These are phyloP conservation scores for Athelia sp. DNA, from an alignment of 1,284 basidiomycete species.

Conservation along the genomic window DNA sequence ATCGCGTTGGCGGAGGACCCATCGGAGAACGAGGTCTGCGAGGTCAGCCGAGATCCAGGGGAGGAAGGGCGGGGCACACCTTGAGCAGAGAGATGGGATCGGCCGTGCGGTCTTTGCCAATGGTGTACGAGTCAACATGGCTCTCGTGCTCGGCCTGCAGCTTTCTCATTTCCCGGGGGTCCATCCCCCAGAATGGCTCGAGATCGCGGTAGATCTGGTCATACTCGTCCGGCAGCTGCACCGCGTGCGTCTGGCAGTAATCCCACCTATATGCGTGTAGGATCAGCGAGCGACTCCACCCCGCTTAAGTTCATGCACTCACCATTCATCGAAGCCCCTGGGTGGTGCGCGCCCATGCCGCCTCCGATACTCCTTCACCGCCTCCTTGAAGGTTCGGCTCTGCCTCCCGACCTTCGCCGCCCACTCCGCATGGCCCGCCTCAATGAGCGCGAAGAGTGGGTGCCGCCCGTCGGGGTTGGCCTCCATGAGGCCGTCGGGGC, in stretches of 20 bases:
- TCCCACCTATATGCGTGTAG: constrained; percentile 43
- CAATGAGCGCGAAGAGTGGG: constrained; percentile 41
- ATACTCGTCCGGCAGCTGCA: constrained; percentile 57
- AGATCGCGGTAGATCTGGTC: constrained; percentile 50
- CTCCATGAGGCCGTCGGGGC: constrained; percentile 22
- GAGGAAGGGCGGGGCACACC: constrained; percentile 22
- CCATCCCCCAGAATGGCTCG: constrained; percentile 50
- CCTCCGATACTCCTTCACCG: constrained; percentile 39
- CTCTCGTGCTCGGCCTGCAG: constrained; percentile 34
- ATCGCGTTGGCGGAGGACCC: background rate
- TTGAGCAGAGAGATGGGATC: constrained; percentile 28
- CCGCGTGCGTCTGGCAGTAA: constrained; percentile 46
- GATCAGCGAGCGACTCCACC: background rate
- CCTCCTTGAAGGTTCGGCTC: constrained; percentile 38
- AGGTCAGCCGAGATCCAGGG: constrained; percentile 14
- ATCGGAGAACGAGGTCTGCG: constrained; percentile 13
- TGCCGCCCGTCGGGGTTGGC: constrained; percentile 29
- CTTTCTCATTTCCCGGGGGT: constrained; percentile 36
- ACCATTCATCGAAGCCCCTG: constrained; percentile 50
- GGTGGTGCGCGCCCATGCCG: constrained; percentile 44
- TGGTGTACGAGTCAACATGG: constrained; percentile 29
- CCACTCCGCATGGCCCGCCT: constrained; percentile 36
- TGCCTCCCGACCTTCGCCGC: constrained; percentile 33
- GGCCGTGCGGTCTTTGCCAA: constrained; percentile 26
- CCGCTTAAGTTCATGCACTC: constrained; percentile 10